Conservation (phyloP, 192 early-diverging fungal species). For the Coemansia sp. region DNA sequence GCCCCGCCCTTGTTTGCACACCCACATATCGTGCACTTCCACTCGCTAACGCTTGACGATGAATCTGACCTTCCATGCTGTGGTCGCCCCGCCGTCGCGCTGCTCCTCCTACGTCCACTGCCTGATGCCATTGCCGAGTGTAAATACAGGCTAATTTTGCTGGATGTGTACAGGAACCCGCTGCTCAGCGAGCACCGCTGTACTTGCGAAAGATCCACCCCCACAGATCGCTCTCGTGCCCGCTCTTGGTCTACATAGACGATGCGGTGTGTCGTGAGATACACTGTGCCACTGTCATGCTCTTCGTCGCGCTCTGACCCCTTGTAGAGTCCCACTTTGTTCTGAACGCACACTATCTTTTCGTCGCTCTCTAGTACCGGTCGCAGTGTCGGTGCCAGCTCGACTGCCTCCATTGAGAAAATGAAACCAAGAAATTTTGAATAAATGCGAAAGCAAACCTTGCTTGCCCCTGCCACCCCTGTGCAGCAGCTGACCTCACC, state of each 20-base stretch:
- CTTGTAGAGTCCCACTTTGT: constrained; percentile 52
- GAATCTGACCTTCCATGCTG: constrained; percentile 4
- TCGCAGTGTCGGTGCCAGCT: constrained; percentile 50
- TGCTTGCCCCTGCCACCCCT: neutral
- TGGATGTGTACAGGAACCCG: constrained; percentile 51
- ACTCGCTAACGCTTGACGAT: constrained; percentile 8
- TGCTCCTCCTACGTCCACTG: neutral
- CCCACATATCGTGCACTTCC: constrained; percentile 53
- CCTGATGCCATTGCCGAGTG: neutral
- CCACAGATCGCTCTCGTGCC: constrained; percentile 61
- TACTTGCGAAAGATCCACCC: constrained; percentile 55
- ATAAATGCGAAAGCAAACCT: neutral
- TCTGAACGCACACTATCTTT: constrained; percentile 46
- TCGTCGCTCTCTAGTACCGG: constrained; percentile 48
- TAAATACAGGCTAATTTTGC: constrained; percentile 35
- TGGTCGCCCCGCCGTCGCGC: neutral
- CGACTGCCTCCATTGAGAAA: constrained; percentile 37
- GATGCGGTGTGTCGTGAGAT: constrained; percentile 73
- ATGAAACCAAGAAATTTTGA: neutral
- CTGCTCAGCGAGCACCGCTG: constrained; percentile 38
- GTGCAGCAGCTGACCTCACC: neutral
- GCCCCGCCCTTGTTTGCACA: constrained; percentile 32
- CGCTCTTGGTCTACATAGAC: constrained; percentile 75
- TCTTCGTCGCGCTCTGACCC: constrained; percentile 53
- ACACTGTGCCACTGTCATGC: constrained; percentile 73